A percentile compares a stretch with the other conserved stretches of the same genome.
These are phyloP conservation scores for Withania somnifera DNA, from an alignment of 305 asterid genomes.

Conservation along the genomic window DNA sequence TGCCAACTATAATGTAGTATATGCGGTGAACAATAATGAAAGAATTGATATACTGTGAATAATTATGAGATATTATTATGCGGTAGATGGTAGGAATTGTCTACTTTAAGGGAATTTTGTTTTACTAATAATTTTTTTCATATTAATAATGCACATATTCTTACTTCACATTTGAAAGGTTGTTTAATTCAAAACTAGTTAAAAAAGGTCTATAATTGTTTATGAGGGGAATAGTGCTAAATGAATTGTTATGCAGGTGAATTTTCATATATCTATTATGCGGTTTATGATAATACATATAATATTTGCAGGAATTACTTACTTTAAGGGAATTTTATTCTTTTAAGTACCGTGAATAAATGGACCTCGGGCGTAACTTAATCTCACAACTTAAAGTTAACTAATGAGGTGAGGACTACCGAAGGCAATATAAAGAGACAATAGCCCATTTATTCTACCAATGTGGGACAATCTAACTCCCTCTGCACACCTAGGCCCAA, in stretches of 20 bases:
- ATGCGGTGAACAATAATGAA: background rate
- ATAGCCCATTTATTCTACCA: too few species aligned
- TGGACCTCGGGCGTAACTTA: too few species aligned
- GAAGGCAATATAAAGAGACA: too few species aligned
- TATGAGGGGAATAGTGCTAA: background rate
- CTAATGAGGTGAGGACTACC: too few species aligned
- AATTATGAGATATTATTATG: background rate
- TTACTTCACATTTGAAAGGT: background rate
- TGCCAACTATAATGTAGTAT: background rate
- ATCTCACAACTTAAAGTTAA: too few species aligned
- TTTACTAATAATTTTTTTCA: background rate
- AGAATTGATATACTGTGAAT: background rate
- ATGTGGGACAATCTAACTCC: too few species aligned
- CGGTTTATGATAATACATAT: too few species aligned
- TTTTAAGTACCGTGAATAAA: too few species aligned
- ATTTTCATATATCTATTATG: background rate
- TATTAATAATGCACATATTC: background rate
- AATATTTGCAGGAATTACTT: background rate
- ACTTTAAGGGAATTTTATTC: background rate
- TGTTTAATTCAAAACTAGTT: background rate
- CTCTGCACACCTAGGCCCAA: too few species aligned
- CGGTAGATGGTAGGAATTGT: background rate
- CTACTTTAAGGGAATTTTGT: background rate
- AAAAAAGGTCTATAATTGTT: background rate
- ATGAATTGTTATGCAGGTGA: background rate